phyloP scores from a whole-genome alignment of 768 basidiomycete species.

The Rhizopogon vesiculosus region DNA sequence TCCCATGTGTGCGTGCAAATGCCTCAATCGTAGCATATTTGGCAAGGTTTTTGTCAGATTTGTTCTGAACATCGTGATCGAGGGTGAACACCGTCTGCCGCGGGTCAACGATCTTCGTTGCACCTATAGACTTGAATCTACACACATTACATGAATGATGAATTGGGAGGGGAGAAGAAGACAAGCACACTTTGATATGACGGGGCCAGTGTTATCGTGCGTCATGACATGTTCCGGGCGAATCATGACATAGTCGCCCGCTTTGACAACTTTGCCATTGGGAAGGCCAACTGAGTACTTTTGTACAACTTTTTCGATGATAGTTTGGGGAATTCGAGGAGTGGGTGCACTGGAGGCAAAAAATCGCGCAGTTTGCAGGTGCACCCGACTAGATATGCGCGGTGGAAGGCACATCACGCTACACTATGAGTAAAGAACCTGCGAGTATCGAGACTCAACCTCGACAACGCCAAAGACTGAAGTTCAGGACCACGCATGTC shows the following conservation, averaged over 20 bases:
- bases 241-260: slow-evolving; percentile 99
- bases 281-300: slow-evolving; percentile 92
- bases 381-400: background rate
- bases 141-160: background rate
- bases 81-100: slow-evolving; percentile 92
- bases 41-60: slow-evolving; percentile 78
- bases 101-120: slow-evolving; percentile 75
- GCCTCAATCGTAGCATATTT: slow-evolving; percentile 92
- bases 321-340: slow-evolving; percentile 63
- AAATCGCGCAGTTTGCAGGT: slow-evolving; percentile 9
- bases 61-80: slow-evolving; percentile 98
- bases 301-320: slow-evolving; percentile 97
- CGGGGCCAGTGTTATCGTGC: slow-evolving; percentile 97
- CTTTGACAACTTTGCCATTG: slow-evolving; percentile 71
- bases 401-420: slow-evolving; percentile 1
- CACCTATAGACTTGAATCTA: slow-evolving; percentile 94
- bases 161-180: background rate
- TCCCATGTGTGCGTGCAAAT: slow-evolving; percentile 77
- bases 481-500: no score
- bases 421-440: background rate
- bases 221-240: slow-evolving; percentile 98
- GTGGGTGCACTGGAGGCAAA: slow-evolving; percentile 29
- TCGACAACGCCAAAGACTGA: no score
- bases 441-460: background rate
- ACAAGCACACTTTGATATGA: slow-evolving; percentile 83